These are phyloP conservation scores for Aspergillus indologenus DNA, from an alignment of 495 filamentous ascomycete species.

Conservation along the genomic window DNA sequence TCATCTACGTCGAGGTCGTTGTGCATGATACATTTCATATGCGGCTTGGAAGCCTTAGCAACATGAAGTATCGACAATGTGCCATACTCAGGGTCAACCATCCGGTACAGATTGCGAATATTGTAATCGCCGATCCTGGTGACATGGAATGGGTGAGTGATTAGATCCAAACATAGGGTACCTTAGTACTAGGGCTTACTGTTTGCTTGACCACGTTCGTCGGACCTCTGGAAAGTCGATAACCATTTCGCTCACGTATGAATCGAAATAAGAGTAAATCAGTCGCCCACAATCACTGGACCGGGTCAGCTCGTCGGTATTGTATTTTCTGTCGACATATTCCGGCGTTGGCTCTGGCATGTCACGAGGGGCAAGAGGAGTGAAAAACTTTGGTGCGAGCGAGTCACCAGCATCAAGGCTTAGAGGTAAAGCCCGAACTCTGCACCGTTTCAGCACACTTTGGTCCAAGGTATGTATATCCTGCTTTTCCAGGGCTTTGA, in stretches of 20 bases:
- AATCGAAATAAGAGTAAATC: constrained; percentile 4
- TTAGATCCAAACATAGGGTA: not conserved
- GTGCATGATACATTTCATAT: too few relatives aligned
- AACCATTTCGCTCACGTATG: constrained; percentile 6
- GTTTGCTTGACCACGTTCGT: constrained; percentile 3
- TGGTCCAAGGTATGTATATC: constrained; percentile 5
- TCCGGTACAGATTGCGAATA: constrained; percentile 6
- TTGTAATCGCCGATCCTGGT: constrained; percentile 13
- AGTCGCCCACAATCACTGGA: constrained; percentile 2
- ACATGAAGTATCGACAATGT: too few relatives aligned
- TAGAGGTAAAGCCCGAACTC: constrained; percentile 1
- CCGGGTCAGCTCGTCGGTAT: not conserved
- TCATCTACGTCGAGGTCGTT: too few relatives aligned
- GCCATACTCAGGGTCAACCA: too few relatives aligned
- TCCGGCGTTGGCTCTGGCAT: constrained; percentile 9
- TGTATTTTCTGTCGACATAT: constrained; percentile 9
- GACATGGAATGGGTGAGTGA: constrained; percentile 23
- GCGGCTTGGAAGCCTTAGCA: too few relatives aligned
- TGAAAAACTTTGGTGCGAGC: constrained; percentile 7
- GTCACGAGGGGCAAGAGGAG: constrained; percentile 3
- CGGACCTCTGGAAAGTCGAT: constrained; percentile 4
- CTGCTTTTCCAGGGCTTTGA: constrained; percentile 9
- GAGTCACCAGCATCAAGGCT: constrained; percentile 3
- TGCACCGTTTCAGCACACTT: constrained; percentile 6
- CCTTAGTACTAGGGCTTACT: constrained; percentile 7